These are phyloP conservation scores for Psilocybe subaeruginosa DNA, from an alignment of 768 basidiomycete genomes.

Conservation along the genomic window DNA sequence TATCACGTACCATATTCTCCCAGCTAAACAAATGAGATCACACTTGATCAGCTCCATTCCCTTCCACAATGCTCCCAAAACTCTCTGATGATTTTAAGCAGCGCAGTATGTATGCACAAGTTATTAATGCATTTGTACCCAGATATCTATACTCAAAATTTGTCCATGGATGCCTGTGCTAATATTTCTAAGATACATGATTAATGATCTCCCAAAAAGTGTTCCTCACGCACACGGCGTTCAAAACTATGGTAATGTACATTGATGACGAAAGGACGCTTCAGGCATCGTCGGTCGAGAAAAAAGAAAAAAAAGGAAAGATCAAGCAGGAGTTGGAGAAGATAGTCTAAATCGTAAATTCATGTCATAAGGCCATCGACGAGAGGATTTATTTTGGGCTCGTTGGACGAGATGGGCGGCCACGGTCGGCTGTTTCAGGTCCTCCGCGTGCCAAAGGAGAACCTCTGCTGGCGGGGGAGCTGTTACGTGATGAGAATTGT, in stretches of 20 bases:
- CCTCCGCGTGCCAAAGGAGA: slow-evolving; percentile 49
- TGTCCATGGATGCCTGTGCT: slow-evolving; percentile 3
- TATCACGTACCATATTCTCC: no score
- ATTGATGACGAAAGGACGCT: slow-evolving; percentile 15
- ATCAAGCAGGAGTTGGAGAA: slow-evolving; percentile 13
- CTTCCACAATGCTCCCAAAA: no score
- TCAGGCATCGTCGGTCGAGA: background rate
- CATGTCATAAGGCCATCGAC: background rate
- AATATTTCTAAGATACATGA: slow-evolving; percentile 14
- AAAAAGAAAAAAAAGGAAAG: background rate
- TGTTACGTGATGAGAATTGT: slow-evolving; percentile 47
- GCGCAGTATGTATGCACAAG: no score
- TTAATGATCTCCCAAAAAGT: slow-evolving; percentile 5
- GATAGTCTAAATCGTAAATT: slow-evolving; percentile 13
- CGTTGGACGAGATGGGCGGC: slow-evolving; percentile 25
- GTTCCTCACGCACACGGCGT: slow-evolving; percentile 6
- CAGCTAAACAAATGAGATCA: no score
- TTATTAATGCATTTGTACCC: background rate
- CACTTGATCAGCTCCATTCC: no score
- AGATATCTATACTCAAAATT: slow-evolving; percentile 2
- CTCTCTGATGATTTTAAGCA: no score
- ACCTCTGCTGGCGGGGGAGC: slow-evolving; percentile 53
- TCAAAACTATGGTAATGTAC: slow-evolving; percentile 20
- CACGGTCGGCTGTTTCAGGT: slow-evolving; percentile 21
- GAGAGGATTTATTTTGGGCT: slow-evolving; percentile 23